Conservation (phyloP, 768 basidiomycete genomes). For the Suillus discolor region DNA sequence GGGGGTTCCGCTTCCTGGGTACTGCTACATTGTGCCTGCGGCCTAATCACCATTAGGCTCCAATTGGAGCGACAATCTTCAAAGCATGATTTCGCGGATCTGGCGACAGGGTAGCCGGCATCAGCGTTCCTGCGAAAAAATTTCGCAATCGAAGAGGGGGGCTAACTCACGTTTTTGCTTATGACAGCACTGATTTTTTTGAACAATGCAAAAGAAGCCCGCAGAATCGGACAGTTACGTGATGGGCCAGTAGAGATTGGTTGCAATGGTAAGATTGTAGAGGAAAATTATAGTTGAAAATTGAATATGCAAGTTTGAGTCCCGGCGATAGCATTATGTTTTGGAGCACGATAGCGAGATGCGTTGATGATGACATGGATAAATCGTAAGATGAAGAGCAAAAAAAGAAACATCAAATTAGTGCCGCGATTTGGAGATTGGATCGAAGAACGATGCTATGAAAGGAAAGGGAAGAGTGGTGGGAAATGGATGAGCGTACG, state of each 20-base stretch:
- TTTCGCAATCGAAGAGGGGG: conserved; percentile 4
- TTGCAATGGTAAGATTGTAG: conserved; percentile 1
- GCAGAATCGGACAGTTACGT: conserved; percentile 25
- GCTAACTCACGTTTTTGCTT: conserved; percentile 65
- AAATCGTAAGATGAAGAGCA: conserved; percentile 17
- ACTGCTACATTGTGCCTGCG: background rate
- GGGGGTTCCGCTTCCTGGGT: background rate
- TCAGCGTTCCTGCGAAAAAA: conserved; percentile 11
- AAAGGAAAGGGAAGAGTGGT: conserved; percentile 19
- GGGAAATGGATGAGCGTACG: conserved; percentile 30
- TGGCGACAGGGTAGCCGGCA: conserved; percentile 20
- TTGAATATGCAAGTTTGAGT: conserved; percentile 5
- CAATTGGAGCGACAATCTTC: conserved; percentile 17
- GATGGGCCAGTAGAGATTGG: conserved; percentile 13
- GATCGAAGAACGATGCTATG: conserved; percentile 40
- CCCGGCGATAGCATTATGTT: conserved; percentile 13
- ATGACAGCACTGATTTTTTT: conserved; percentile 55
- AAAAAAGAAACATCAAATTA: conserved; percentile 31
- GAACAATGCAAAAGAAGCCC: conserved; percentile 7
- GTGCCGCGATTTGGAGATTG: conserved; percentile 36
- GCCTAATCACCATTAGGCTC: background rate
- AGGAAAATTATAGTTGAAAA: conserved; percentile 2
- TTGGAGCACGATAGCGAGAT: conserved; percentile 12
- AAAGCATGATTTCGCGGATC: conserved; percentile 58
- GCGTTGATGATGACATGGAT: conserved; percentile 15